Evolutionary conservation across 2,329 filamentous ascomycete species (phyloP), one percentile per base, ranked within the genome.

Genomic region (Dactylonectria macrodidyma): DNA sequence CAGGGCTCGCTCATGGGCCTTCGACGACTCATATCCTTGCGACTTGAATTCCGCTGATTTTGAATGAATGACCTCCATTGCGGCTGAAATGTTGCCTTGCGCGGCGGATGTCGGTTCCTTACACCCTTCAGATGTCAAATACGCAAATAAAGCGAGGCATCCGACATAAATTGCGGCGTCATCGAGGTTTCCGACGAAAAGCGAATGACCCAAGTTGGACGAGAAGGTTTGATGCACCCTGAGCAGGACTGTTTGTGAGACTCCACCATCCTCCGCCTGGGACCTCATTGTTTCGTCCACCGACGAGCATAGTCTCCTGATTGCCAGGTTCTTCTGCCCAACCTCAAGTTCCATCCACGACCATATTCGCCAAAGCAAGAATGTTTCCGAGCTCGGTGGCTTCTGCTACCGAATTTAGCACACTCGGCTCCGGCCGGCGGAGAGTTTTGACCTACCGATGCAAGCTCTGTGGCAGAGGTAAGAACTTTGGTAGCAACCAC

Each of bases 401-500:
- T 75, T 69, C 77, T 78, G 16, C 1, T 38, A n/a, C 5, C 12
- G 34, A 1, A 1, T 12, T 73, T 59, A 67, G 75, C 58, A 70
- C 38, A 26, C 30, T 24, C 16, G 2, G 44, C 3, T 1, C 9
- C 2, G 2, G n/a, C 12, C 2, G 2, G n/a, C 12, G 1, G 6
- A 7, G 9, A 12, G 3, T 0, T 6, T 33, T 9, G 38, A 75
- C 79, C 73, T 72, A 82, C 81, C 48, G 75, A 72, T 10, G 75
- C 61, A 11, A 81, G 73, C 34, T 75, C 65, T 3, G 94, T 83
- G 2, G 93, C 91, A 1, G 92, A 91, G 1, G 85, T 78, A 74
- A 95, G 88, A 0, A 96, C 90, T 59, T 89, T 90, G 24, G 85
- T 82, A 5, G 92, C 91, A 54, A 89, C 83, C 1, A 88, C 84